Percentiles rank a stretch among this genome's conserved stretches.
These are phyloP conservation scores for Mrakia blollopis DNA, from an alignment of 768 basidiomycete species.

Conservation along the genomic window DNA sequence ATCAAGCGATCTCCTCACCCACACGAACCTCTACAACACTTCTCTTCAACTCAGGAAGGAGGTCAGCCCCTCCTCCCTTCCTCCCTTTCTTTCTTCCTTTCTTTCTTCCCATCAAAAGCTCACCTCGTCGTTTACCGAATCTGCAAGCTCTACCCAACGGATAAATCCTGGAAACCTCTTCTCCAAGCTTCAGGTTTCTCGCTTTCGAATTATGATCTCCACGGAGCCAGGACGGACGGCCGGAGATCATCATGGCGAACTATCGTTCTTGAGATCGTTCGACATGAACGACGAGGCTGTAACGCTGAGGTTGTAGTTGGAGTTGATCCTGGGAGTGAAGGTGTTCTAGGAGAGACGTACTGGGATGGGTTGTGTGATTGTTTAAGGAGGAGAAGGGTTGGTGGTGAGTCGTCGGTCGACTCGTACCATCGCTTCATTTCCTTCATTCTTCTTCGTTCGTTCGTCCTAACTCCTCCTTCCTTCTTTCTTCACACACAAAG, in stretches of 20 bases:
- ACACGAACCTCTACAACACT: background rate
- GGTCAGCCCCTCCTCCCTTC: background rate
- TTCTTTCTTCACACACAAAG: background rate
- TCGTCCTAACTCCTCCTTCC: background rate
- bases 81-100: background rate
- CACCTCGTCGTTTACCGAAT: background rate
- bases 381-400: background rate
- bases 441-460: too few relatives aligned
- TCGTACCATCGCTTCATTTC: background rate
- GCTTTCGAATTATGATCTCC: background rate
- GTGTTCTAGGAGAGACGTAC: constrained; percentile 11
- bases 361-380: background rate
- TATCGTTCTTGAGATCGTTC: background rate
- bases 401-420: background rate
- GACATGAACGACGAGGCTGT: background rate
- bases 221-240: background rate
- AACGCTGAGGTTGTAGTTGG: constrained; percentile 8
- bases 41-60: background rate
- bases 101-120: background rate
- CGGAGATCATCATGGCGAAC: background rate
- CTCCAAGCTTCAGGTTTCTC: background rate
- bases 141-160: background rate
- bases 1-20: background rate
- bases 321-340: constrained; percentile 15
- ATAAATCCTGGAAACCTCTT: background rate